Base-by-base conservation (phyloP, 208 protist genomes). In the Leishmania gerbilli region DNA sequence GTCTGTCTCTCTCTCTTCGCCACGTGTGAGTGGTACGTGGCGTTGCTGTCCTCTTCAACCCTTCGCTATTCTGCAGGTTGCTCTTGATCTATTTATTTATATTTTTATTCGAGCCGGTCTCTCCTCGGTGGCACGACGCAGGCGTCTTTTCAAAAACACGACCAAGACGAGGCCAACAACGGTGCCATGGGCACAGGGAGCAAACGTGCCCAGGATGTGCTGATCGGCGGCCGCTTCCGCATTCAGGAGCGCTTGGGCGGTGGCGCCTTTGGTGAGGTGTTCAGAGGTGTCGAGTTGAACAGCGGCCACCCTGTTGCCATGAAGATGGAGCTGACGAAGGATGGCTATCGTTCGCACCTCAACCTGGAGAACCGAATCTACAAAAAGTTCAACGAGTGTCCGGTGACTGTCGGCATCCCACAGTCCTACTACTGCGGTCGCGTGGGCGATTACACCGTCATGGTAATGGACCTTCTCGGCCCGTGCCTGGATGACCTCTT, bases 381-480 rank as follows among this genome's bases (percentile, higher is more conserved):
- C 81, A 89, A 87, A 27, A 71, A 87, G 40, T 87, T 98, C 47
- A 93, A 95, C 75, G 89, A 89, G 42, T 89, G 86, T 71, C 80
- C 83, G 2, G 71, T 89, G 27, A 88, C 87, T 47, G 91, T 99
- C 11, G 99, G 99, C 47, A 98, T 99, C 42, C 98, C 99, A 0
- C 84, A 93, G 42, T 90, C 99, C 1, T 96, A 95, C 83, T 99
- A 97, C 87, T 99, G 91, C 85, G 99, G 99, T 2, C 68, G 93
- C 7, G 98, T 99, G 55, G 98, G 98, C 2, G 97, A 99, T 58
- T 99, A 99, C 86, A 99, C 99, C 78, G 98, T 99, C 19, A 97
- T 99, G 90, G 99, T 99, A 37, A 99, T 99, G 89, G 99, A 99
- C 69, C 87, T 99, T 15, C 90, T 99, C 0, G 99, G 99, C 0